These are phyloP conservation scores for Aquilaria malaccensis DNA, from an alignment of 345 rosid genomes.

Conservation along the genomic window DNA sequence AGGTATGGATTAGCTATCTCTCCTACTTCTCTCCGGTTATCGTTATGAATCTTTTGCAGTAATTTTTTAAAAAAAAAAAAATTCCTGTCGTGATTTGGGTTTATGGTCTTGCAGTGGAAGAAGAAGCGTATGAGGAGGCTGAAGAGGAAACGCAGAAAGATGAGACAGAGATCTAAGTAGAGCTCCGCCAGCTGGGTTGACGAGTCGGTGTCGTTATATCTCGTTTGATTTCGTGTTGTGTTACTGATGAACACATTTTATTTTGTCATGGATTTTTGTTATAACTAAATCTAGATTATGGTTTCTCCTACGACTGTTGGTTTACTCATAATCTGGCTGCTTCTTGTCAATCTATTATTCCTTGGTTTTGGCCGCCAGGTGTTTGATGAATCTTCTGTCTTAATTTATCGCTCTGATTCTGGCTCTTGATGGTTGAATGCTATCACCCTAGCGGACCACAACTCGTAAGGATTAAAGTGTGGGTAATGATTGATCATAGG, in stretches of 20 bases:
- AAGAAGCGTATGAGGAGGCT: constrained; percentile 98
- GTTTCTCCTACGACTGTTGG: background rate
- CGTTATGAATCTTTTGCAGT: background rate
- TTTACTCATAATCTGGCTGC: background rate
- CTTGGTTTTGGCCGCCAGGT: background rate
- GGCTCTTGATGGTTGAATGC: too few relatives aligned
- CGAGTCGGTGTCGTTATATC: background rate
- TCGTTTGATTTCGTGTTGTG: constrained; percentile 5
- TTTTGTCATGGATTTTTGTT: background rate
- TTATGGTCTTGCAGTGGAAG: constrained; percentile 62
- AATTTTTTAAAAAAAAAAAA: background rate
- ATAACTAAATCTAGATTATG: background rate
- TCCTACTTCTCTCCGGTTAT: background rate
- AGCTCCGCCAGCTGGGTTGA: background rate
- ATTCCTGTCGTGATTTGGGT: background rate
- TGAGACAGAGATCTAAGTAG: constrained; percentile 98
- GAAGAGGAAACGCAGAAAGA: constrained; percentile 99
- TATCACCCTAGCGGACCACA: too few relatives aligned
- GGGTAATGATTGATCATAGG: too few relatives aligned
- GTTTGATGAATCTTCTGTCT: too few relatives aligned
- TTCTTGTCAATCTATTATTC: background rate
- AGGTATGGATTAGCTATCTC: constrained; percentile 26
- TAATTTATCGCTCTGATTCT: too few relatives aligned
- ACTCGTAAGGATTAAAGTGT: too few relatives aligned
- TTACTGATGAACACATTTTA: background rate